Evolutionary conservation across 2,329 filamentous ascomycete genomes (phyloP).

Genomic region (Calonectria pseudoreteaudii): DNA sequence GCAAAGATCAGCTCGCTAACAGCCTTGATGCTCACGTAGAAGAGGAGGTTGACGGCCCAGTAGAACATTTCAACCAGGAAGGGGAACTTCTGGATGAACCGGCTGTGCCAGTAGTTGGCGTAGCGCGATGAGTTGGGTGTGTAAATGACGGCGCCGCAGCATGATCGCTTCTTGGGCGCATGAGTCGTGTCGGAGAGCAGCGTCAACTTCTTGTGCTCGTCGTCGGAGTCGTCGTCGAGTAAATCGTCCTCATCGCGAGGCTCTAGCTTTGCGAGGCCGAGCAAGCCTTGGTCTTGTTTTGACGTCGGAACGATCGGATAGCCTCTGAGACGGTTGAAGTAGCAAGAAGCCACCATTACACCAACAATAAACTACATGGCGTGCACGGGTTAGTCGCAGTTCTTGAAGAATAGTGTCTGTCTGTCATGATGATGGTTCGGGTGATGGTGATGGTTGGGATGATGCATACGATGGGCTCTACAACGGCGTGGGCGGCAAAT

Average conservation of each 20-base stretch:
- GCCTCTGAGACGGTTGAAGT: conserved; percentile 43
- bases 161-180: conserved; percentile 61
- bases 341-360: conserved; percentile 45
- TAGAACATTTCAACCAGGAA: conserved; percentile 82
- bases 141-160: conserved; percentile 61
- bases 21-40: conserved; percentile 59
- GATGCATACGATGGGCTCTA: conserved; percentile 43
- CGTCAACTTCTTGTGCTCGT: conserved; percentile 34
- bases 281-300: conserved; percentile 36
- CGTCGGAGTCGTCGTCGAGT: conserved; percentile 29
- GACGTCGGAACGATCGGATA: conserved; percentile 36
- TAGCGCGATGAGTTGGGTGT: conserved; percentile 74
- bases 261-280: conserved; percentile 37
- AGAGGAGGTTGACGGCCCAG: conserved; percentile 74
- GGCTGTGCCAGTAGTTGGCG: conserved; percentile 68
- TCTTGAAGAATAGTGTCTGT: not conserved
- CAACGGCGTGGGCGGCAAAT: conserved; percentile 41
- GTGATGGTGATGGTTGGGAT: not conserved
- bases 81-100: conserved; percentile 73
- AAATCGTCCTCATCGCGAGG: conserved; percentile 37
- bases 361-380: conserved; percentile 38
- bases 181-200: conserved; percentile 32
- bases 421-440: too few species aligned
- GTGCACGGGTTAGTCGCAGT: not conserved
- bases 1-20: conserved; percentile 48